Base-by-base conservation (phyloP, 129 eudicot genomes). In the Arctium lappa region DNA sequence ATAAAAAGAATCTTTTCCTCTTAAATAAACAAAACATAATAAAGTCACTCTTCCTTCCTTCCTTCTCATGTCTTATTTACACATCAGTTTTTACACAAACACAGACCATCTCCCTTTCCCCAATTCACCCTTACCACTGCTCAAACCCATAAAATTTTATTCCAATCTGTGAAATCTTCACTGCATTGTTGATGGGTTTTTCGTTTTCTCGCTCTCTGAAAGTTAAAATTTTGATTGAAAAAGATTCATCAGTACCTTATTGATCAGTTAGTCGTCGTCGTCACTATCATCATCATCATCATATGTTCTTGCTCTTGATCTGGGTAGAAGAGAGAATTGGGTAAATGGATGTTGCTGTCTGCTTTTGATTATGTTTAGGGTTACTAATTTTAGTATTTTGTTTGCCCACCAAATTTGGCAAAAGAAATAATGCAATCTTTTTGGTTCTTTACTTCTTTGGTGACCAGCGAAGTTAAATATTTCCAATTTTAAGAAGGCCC, bases 351-450 rank as follows among this genome's bases (percentile, higher is more conserved):
- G 81, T 83, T 76, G 32, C 22, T 84, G 48, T 69, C 82, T 78
- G 38, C 71, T 79, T 74, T 70, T 36, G 79, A 36, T 79, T 73
- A 29, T 75, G 30, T 66, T 73, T 87, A 65, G 88, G 90, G 90
- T 68, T 83, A 77, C 86, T 42, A 73, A 79, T 79, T 84, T 63
- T 62, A 73, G 83, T 30, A 79, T 22, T 73, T 12, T n/a, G 11
- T 69, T 66, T 72, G 34, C 78, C 69, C 72, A 22, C 94, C 82
- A 81, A 81, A 74, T 85, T 81, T 91, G 81, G 92, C 88, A 91
- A 87, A 80, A 82, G 16, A 63, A 79, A 84, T 73, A 84, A 84
- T 85, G 82, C 84, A 82, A 38, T 60, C 87, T 18, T 69, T 72
- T 77, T 81, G 6, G 73, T 80, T 73, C 40, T 44, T 69, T 73